Evolutionary conservation across 371 early-diverging fungal genomes (phyloP).

Genomic region (Actinomucor elegans): DNA sequence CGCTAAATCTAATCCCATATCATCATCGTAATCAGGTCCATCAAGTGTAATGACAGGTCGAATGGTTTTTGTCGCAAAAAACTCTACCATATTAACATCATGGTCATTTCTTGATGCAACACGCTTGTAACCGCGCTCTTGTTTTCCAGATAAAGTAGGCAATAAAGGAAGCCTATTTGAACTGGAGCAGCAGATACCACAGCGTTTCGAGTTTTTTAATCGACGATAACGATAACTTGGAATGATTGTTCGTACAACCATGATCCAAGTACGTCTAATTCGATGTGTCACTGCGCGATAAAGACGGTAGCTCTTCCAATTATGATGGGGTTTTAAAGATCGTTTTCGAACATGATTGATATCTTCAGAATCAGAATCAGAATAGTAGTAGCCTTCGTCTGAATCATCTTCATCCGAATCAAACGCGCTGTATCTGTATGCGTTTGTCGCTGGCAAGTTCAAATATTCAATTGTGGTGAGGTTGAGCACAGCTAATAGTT

Average conservation of each 20-base stretch:
- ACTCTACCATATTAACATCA: constrained; percentile 30
- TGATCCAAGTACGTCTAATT: constrained; percentile 14
- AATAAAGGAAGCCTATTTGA: constrained; percentile 5
- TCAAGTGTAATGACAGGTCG: constrained; percentile 20
- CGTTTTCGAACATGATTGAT: not conserved
- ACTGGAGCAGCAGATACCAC: not conserved
- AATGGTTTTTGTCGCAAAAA: constrained; percentile 43
- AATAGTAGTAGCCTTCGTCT: constrained; percentile 2
- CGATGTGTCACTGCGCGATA: constrained; percentile 10
- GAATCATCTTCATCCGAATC: constrained; percentile 6
- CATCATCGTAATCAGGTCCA: constrained; percentile 28
- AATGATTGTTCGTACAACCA: not conserved
- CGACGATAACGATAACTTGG: constrained; percentile 12
- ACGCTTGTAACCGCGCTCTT: not conserved
- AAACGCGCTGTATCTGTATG: not conserved
- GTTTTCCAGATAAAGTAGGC: not conserved
- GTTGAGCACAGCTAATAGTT: constrained; percentile 26
- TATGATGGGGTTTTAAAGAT: not conserved
- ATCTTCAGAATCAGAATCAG: constrained; percentile 1
- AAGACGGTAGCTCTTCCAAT: not conserved
- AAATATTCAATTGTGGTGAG: constrained; percentile 58
- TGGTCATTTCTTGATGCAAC: not conserved
- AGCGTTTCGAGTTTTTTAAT: not conserved
- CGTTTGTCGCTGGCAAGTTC: constrained; percentile 5
- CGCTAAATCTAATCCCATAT: constrained; percentile 39